Percentiles rank a stretch among this genome's conserved stretches.
Conservation (phyloP, 2,329 filamentous ascomycete species). For the Ophiostoma perfectum region DNA sequence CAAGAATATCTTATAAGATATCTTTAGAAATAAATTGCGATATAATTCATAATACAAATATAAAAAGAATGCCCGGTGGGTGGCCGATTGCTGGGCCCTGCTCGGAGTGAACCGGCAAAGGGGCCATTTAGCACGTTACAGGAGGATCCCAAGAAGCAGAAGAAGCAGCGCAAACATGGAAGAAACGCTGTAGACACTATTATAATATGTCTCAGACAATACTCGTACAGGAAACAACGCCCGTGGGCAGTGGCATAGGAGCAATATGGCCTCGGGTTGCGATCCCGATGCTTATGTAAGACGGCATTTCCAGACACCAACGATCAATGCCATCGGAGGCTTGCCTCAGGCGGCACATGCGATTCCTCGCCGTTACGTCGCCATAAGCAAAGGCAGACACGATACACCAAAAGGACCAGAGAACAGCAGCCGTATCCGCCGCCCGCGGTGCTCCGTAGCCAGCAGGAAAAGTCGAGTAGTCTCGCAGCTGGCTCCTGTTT, state of each 20-base stretch:
- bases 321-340: no score
- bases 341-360: slow-evolving; percentile 1
- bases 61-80: not conserved
- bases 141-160: not conserved
- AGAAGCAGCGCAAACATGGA: not conserved
- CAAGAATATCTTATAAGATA: no score
- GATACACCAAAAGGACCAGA: not conserved
- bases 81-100: not conserved
- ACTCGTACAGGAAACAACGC: not conserved
- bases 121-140: not conserved
- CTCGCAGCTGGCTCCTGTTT: not conserved
- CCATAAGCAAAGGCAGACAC: not conserved
- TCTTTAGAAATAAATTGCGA: no score
- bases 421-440: not conserved
- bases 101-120: slow-evolving; percentile 14
- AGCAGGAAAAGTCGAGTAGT: not conserved
- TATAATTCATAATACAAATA: not conserved
- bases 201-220: not conserved
- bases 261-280: not conserved
- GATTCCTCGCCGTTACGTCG: not conserved
- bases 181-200: not conserved
- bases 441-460: not conserved
- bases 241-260: no score
- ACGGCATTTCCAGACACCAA: not conserved
- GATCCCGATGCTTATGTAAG: slow-evolving; percentile 4